A percentile compares a stretch with the other conserved stretches of the same genome.
Evolutionary conservation across 2,329 filamentous ascomycete species (phyloP).

Genomic region (Pestalotiopsis sp.): DNA sequence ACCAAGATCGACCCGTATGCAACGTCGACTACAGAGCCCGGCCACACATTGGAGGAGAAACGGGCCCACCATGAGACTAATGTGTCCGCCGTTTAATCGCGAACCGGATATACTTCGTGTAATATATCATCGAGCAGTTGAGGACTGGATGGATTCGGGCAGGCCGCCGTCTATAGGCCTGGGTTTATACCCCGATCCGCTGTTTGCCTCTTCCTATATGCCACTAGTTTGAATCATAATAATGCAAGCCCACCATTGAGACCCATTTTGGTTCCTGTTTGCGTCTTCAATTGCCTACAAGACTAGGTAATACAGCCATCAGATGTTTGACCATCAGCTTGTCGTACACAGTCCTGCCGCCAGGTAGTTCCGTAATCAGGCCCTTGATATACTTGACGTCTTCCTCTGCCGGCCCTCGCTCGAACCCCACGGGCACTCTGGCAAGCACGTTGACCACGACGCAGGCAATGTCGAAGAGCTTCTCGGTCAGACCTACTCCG

Average conservation of each 20-base stretch:
- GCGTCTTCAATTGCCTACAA: neutral
- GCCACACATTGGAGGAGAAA: conserved; percentile 2
- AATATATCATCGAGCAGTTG: neutral
- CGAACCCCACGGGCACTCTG: conserved; percentile 36
- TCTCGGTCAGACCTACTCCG: conserved; percentile 49
- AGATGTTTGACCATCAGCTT: conserved; percentile 41
- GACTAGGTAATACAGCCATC: conserved; percentile 13
- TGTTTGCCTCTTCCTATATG: neutral
- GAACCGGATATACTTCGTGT: neutral
- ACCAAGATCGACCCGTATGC: conserved; percentile 41
- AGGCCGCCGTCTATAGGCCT: neutral
- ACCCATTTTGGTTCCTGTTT: neutral
- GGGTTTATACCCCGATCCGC: neutral
- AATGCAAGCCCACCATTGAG: neutral
- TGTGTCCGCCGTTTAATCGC: neutral
- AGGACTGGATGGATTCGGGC: neutral
- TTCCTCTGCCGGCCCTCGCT: conserved; percentile 34
- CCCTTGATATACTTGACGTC: conserved; percentile 39
- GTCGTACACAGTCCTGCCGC: conserved; percentile 40
- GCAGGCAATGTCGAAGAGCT: conserved; percentile 47
- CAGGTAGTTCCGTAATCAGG: conserved; percentile 40
- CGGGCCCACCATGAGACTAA: neutral
- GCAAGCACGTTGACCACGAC: conserved; percentile 47
- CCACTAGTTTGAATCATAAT: neutral
- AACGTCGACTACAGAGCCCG: conserved; percentile 12